Evolutionary conservation across 1,284 basidiomycete genomes (phyloP), one percentile per base, ranked within the genome.

Genomic region (Sporisorium scitamineum): DNA sequence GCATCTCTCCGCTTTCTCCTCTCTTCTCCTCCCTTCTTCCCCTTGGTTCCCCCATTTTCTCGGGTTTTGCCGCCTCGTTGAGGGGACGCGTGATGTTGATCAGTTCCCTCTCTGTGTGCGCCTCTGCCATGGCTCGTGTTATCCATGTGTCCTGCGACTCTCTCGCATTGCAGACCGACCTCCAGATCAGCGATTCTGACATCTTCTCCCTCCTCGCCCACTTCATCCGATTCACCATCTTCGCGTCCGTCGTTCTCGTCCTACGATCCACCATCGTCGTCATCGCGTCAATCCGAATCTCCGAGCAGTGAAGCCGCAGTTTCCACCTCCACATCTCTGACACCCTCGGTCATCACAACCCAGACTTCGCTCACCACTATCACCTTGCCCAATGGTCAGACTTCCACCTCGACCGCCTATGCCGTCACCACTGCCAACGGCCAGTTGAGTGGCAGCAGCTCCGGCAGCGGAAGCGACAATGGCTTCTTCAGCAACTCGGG

Each of bases 401-500:
- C 67, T 6, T 67, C 63, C 27, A 77, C 78, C 16, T 77, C 78
- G 26, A 79, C 78, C 44, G 64, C 65, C 41, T 68, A 44, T 14
- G 69, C 64, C 54, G 65, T 76, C 56, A 76, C 76, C 57, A 76
- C 70, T 24, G 70, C 74, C 64, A 76, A 65, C 37, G 62, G 71
- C 16, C 60, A 70, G 37, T 52, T 74, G 37, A 68, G 53, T 20
- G 71, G 75, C 29, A 51, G 59, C 50, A 44, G 63, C 63, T 69
- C 54, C 63, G 48, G 63, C 55, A 51, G 58, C 22, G 70, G 66
- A 22, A 45, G 56, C 26, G 37, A 47, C 53, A 56, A 50, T 26
- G 63, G 69, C 44, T 85, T 82, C 75, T 85, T 83, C 55, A 48
- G 70, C 68, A 83, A 85, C 55, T 67, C 67, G 9, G 83, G 84